Evolutionary conservation across 2,329 filamentous ascomycete species (phyloP), one percentile per base, ranked within the genome.

Genomic region (Trichoderma pleuroti): DNA sequence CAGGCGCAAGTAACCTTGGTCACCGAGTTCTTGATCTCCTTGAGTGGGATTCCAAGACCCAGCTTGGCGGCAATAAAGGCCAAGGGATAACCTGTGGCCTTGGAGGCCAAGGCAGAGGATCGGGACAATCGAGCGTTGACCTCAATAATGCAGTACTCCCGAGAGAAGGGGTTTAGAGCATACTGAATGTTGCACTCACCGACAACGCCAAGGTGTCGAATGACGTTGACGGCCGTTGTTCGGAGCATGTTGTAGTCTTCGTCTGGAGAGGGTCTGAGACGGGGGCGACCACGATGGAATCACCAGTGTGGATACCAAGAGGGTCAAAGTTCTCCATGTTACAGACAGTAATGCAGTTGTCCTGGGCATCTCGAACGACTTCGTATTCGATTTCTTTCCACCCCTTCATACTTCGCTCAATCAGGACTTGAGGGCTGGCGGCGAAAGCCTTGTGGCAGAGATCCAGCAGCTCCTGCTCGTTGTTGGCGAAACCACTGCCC

Each of bases 261-360:
- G 72, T 99, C 95, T 3, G 94, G 94, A 97, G 24, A 99, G 86
- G 0, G 96, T 99, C 82, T 98, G 96, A 4, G 95, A 98, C n/a
- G 52, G 96, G 96, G 10, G 96, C 96, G 60, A 99, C 96, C 66
- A 99, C 96, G 75, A 99, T 98, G 14, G 95, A 98, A 80, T 99
- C 96, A 81, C 96, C 96, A 3, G 96, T 99, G 79, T 98, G 96
- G 73, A 98, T 98, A 77, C 96, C 96, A 1, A 99, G 90, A 69
- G 96, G 96, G 81, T 99, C 96, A 78, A 99, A 99, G 84, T 99
- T 99, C 85, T 99, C 96, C 96, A 99, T 98, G 85, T 99, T 99
- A 82, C 96, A 99, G 73, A 99, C 96, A 8, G 96, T 99, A 80
- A 99, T 98, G 81, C 96, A 99, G 87, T 98, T 98, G 84, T 99